Base-by-base conservation (phyloP, 148 eudicot species). In the Rheum nobile region DNA sequence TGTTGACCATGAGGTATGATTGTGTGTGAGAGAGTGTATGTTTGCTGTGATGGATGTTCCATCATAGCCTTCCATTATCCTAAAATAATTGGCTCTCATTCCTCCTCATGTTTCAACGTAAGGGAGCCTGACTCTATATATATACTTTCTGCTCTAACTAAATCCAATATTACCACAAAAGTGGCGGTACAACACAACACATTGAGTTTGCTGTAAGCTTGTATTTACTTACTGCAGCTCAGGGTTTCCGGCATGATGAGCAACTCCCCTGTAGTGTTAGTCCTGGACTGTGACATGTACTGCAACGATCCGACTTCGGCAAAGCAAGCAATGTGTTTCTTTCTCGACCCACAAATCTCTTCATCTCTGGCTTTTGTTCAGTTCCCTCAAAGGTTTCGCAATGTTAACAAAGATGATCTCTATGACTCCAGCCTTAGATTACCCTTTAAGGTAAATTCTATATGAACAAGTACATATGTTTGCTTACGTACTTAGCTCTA, bases 261-360 rank as follows among this genome's bases (percentile, higher is more conserved):
- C 76, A 84, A 84, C 67, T 47, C 83, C 11, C 80, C 82, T 10
- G 67, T 79, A 74, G 65, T 84, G 52, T 67, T 84, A 43, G 75
- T 77, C 48, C 74, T 84, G 42, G 87, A 84, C 29, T 84, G 87
- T 28, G 87, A 84, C 74, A 84, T 84, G 87, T 82, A 84, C 35
- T 84, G 81, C 74, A 84, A 82, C 37, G 87, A 80, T 67, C 57
- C 87, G 2, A 69, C n/a, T 48, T 82, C 87, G 26, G 87, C 83
- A 2, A 77, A 82, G 0, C 84, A 82, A 73, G 85, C 85, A 1
- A 82, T 84, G 81, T 84, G 87, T 38, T 84, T 84, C 50, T 75
- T 82, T 75, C 76, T 84, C 1, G 87, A 84, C 75, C 78, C 81
- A 26, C 44, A 50, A 26, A 54, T 76, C 4, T 77, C 81, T 1